Percentiles rank a stretch among this genome's conserved stretches.
These are phyloP conservation scores for Linnemannia zychae DNA, from an alignment of 192 early-diverging fungal genomes.

Conservation along the genomic window DNA sequence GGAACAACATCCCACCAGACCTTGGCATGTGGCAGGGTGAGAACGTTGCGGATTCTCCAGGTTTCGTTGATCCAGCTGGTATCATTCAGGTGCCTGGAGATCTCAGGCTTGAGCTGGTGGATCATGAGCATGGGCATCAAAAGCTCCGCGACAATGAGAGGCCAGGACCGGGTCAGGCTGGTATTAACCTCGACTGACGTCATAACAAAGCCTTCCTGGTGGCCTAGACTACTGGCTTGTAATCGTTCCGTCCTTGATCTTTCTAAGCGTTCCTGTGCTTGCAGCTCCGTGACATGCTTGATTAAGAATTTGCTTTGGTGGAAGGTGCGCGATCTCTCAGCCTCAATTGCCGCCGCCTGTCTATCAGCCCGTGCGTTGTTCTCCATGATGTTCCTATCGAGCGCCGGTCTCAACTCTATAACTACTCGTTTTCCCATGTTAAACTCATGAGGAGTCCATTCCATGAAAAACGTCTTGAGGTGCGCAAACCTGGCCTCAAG, in stretches of 20 bases:
- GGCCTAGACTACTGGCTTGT: background rate
- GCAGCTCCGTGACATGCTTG: background rate
- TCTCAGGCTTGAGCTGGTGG: background rate
- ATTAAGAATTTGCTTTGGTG: background rate
- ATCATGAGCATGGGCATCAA: constrained; percentile 37
- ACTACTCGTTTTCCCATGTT: background rate
- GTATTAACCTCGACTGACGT: constrained; percentile 1
- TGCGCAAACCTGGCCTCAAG: constrained; percentile 8
- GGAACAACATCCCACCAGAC: constrained; percentile 32
- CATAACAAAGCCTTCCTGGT: constrained; percentile 13
- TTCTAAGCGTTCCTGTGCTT: background rate
- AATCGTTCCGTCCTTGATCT: background rate
- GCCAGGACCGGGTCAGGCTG: constrained; percentile 6
- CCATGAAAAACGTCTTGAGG: background rate
- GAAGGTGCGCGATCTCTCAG: background rate
- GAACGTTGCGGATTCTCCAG: background rate
- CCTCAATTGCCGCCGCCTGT: constrained; percentile 8
- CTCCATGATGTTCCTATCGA: background rate
- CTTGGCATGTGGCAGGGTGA: background rate
- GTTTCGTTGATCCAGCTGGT: constrained; percentile 9
- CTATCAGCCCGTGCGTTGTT: background rate
- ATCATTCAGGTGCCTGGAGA: background rate
- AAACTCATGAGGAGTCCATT: background rate
- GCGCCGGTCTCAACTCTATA: background rate
- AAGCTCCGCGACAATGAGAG: constrained; percentile 37